Evolutionary conservation across 2,329 filamentous ascomycete species (phyloP).

Genomic region (Colletotrichum kahawae): DNA sequence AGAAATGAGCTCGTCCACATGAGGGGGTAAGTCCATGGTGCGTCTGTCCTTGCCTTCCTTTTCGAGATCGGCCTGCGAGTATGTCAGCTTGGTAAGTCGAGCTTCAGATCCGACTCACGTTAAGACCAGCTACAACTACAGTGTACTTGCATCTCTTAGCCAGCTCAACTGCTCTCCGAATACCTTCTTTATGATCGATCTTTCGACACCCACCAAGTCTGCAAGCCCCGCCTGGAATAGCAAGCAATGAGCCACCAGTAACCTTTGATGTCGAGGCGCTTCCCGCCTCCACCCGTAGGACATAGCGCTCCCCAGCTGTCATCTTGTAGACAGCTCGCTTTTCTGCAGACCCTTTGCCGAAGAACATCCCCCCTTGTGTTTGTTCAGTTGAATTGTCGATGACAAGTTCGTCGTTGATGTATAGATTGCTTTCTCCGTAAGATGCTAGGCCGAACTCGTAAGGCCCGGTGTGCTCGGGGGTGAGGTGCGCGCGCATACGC

Average conservation of each 20-base stretch:
- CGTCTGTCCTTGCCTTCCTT: conserved; percentile 75
- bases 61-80: conserved; percentile 64
- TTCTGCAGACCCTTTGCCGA: conserved; percentile 68
- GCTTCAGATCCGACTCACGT: conserved; percentile 35
- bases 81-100: not conserved
- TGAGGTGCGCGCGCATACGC: conserved; percentile 63
- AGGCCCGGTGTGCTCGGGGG: conserved; percentile 61
- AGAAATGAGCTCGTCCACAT: conserved; percentile 69
- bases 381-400: conserved; percentile 72
- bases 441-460: conserved; percentile 71
- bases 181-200: conserved; percentile 61
- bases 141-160: conserved; percentile 77
- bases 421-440: conserved; percentile 67
- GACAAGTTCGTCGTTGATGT: conserved; percentile 64
- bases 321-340: conserved; percentile 63
- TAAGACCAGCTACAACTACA: conserved; percentile 74
- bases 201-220: conserved; percentile 65
- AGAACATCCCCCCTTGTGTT: conserved; percentile 65
- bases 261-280: conserved; percentile 64
- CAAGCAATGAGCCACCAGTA: conserved; percentile 45
- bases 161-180: conserved; percentile 68
- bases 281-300: conserved; percentile 62
- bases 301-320: conserved; percentile 63
- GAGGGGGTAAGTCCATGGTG: conserved; percentile 72
- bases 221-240: conserved; percentile 65